Evolutionary conservation across 2,329 filamentous ascomycete species (phyloP), one percentile per base, ranked within the genome.

Genomic region (Aspergillus neotritici): DNA sequence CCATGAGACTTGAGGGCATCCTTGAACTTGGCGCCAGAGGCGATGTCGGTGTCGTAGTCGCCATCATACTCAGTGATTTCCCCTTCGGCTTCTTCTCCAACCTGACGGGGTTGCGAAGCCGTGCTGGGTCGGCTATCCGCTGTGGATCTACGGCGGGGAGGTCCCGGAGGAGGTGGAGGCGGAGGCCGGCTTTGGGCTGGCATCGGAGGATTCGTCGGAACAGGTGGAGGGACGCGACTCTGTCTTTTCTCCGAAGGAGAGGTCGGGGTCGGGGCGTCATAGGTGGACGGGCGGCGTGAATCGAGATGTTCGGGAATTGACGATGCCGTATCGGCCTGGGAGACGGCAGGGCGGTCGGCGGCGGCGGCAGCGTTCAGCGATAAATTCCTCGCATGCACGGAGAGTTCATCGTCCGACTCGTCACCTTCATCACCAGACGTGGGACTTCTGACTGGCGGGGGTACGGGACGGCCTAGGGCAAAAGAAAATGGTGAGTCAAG

Each of bases 1-100:
- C 77, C 79, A 64, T 94, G 88, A 7, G 87, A 73, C 64, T 91
- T 94, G 48, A 97, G 68, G 1, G 91, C 90, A 68, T 95, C 91
- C 67, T 94, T 96, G 66, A 95, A 88, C 43, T 86, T 87, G n/a
- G 81, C 88, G 8, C 87, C 84, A n/a, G 90, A 87, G 2, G 86
- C 90, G 61, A 97, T 97, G 62, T 97, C 93, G 5, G 93, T 97
- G 56, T 97, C 93, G 62, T 97, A 97, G 61, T 97, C 93, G 5
- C 91, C 93, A 62, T 98, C 93, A 60, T 97, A 97, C 60, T 96
- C 91, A 0, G 88, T 94, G 29, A 88, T 78, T 58, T 94, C 89
- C 46, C 86, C 87, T 46, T 85, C 84, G 17, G 81, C 83, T 11
- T 84, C 83, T 32, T 77, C 69, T 70, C 76, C 48, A 71, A 71